Percentiles rank a stretch among this genome's conserved stretches.
These are phyloP conservation scores for Podospora sp. DNA, from an alignment of 495 filamentous ascomycete species.

Conservation along the genomic window DNA sequence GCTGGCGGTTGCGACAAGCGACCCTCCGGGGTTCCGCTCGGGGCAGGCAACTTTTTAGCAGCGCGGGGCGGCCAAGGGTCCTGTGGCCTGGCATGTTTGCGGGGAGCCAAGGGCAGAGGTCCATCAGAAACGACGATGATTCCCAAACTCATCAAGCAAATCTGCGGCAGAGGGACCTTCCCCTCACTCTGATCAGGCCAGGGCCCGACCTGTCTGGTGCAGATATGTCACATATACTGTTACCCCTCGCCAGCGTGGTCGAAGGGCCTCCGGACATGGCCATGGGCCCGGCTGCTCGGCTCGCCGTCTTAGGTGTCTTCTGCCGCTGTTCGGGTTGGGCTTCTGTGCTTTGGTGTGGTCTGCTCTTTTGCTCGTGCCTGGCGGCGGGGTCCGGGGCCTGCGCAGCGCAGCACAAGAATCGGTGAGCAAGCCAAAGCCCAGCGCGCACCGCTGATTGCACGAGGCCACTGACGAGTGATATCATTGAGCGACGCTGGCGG, in stretches of 20 bases:
- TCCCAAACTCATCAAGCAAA: slow-evolving; percentile 2
- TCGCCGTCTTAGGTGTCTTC: not conserved
- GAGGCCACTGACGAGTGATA: slow-evolving; percentile 18
- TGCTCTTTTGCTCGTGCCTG: slow-evolving; percentile 5
- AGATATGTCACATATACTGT: not conserved
- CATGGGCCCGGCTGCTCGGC: slow-evolving; percentile 3
- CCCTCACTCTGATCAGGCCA: slow-evolving; percentile 12
- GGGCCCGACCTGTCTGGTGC: not conserved
- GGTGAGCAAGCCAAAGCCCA: slow-evolving; percentile 17
- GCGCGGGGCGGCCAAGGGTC: not conserved
- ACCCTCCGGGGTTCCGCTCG: not conserved
- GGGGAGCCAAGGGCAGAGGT: not conserved
- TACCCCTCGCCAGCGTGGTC: slow-evolving; percentile 8
- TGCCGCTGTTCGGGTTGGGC: slow-evolving; percentile 2
- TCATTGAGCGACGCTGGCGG: slow-evolving; percentile 20
- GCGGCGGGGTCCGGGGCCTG: not conserved
- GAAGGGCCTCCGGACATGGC: slow-evolving; percentile 3
- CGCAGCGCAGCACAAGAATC: slow-evolving; percentile 13
- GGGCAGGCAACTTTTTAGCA: not conserved
- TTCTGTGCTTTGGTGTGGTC: not conserved
- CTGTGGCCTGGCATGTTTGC: not conserved
- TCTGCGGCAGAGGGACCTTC: slow-evolving; percentile 11
- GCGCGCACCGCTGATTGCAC: slow-evolving; percentile 16
- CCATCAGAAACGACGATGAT: slow-evolving; percentile 1
- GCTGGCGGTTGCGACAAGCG: not conserved